These are phyloP conservation scores for Caryopteris hybrid DNA, from an alignment of 305 asterid genomes.

Conservation along the genomic window DNA sequence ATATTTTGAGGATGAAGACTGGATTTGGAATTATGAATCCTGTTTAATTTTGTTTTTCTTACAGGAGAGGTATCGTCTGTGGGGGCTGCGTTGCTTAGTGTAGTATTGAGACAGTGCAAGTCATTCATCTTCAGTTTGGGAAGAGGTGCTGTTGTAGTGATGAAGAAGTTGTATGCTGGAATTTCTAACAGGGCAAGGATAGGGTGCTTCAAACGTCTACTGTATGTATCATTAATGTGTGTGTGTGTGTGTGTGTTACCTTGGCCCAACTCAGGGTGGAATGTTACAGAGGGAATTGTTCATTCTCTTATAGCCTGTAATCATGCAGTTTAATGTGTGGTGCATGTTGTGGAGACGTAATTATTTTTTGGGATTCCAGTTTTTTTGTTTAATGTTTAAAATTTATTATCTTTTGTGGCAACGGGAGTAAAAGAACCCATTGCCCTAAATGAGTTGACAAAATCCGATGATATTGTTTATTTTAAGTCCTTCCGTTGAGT, in stretches of 20 bases:
- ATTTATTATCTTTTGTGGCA: no score
- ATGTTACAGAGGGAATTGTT: conserved; percentile 20
- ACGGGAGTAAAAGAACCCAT: no score
- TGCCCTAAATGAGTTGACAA: no score
- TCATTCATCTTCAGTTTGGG: neutral
- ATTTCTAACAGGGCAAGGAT: no score
- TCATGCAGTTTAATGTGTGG: no score
- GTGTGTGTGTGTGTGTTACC: neutral
- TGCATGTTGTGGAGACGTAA: no score
- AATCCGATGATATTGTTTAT: no score
- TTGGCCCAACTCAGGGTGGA: neutral
- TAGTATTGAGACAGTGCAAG: neutral
- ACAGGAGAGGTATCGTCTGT: conserved; percentile 66
- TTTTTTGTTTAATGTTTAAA: no score
- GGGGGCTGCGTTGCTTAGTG: conserved; percentile 63
- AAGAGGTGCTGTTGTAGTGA: neutral
- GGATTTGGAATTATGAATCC: no score
- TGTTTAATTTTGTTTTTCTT: neutral
- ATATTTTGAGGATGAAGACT: neutral
- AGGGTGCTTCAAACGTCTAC: neutral
- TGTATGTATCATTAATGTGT: neutral
- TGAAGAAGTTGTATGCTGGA: no score
- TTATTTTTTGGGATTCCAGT: no score
- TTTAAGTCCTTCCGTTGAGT: no score
- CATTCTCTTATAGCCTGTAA: conserved; percentile 11